These are phyloP conservation scores for Sclerotinia subarctica DNA, from an alignment of 2,329 filamentous ascomycete species.

Conservation along the genomic window DNA sequence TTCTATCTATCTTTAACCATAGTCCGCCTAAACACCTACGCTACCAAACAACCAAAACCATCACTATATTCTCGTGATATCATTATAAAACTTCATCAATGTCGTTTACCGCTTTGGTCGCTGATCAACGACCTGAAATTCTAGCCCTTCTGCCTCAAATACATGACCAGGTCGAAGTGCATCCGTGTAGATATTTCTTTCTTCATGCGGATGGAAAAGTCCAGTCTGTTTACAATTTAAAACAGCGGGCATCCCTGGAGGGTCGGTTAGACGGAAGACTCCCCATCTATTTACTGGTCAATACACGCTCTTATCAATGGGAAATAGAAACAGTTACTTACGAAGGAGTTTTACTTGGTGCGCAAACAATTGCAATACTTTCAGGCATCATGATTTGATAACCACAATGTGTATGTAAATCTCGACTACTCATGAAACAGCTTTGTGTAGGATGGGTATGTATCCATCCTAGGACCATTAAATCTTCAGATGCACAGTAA, in stretches of 20 bases:
- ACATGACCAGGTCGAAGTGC: slow-evolving; percentile 54
- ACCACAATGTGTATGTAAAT: slow-evolving; percentile 88
- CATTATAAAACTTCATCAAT: background rate
- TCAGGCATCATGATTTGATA: slow-evolving; percentile 97
- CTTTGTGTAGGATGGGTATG: slow-evolving; percentile 96
- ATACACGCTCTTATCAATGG: background rate
- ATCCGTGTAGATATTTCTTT: slow-evolving; percentile 42
- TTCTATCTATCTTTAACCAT: background rate
- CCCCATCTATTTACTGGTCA: slow-evolving; percentile 62
- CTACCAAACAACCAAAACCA: background rate
- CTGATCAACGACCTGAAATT: slow-evolving; percentile 66
- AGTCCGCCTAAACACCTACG: background rate
- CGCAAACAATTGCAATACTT: slow-evolving; percentile 94
- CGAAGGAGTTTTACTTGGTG: slow-evolving; percentile 74
- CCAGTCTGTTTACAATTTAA: slow-evolving; percentile 73
- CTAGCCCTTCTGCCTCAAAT: slow-evolving; percentile 52
- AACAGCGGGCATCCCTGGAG: slow-evolving; percentile 83
- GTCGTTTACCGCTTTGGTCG: slow-evolving; percentile 35
- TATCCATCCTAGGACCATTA: slow-evolving; percentile 63
- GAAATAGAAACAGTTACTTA: slow-evolving; percentile 45
- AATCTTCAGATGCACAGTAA: slow-evolving; percentile 56
- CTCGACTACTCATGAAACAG: slow-evolving; percentile 94
- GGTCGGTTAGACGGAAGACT: slow-evolving; percentile 89
- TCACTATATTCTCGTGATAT: background rate
- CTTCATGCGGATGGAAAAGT: slow-evolving; percentile 74